These are phyloP conservation scores for Camelina sativa DNA, from an alignment of 345 rosid genomes.

Conservation along the genomic window DNA sequence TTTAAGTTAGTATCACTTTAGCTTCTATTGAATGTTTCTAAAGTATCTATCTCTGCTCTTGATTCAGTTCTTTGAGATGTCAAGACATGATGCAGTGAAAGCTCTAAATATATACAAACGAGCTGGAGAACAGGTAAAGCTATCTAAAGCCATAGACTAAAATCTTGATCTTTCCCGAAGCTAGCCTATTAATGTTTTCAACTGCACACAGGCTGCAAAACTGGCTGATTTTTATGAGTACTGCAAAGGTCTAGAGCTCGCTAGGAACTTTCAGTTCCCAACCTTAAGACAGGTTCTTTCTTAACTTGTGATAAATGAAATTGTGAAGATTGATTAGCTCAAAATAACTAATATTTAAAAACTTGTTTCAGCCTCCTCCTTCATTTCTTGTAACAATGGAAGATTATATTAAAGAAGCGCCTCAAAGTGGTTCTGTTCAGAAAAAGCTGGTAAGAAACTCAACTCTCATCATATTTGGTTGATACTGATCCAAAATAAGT, in stretches of 20 bases:
- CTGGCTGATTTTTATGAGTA: slow-evolving; percentile 46
- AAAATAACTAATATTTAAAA: neutral
- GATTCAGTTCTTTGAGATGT: slow-evolving; percentile 95
- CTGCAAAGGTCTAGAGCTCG: slow-evolving; percentile 45
- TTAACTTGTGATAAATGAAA: slow-evolving; percentile 21
- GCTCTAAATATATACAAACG: slow-evolving; percentile 84
- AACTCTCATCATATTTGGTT: slow-evolving; percentile 1
- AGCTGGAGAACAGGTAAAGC: slow-evolving; percentile 87
- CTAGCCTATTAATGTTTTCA: slow-evolving; percentile 5
- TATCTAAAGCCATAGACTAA: slow-evolving; percentile 18
- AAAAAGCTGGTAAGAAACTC: slow-evolving; percentile 73
- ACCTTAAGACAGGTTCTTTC: slow-evolving; percentile 43
- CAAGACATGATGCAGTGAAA: slow-evolving; percentile 79
- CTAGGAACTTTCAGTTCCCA: slow-evolving; percentile 47
- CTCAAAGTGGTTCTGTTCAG: slow-evolving; percentile 59
- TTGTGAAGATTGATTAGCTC: slow-evolving; percentile 4
- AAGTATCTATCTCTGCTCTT: slow-evolving; percentile 20
- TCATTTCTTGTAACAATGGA: slow-evolving; percentile 97
- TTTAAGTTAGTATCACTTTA: slow-evolving; percentile 20
- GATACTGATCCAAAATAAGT: neutral
- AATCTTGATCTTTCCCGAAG: slow-evolving; percentile 9
- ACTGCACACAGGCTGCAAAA: slow-evolving; percentile 70
- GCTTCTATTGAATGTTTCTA: slow-evolving; percentile 12
- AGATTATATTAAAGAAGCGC: slow-evolving; percentile 88
- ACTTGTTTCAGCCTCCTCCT: slow-evolving; percentile 60